Percentiles rank a stretch among this genome's conserved stretches.
phyloP scores from a whole-genome alignment of 805 yeast genomes.

The Starmerella gropengiesseri region DNA sequence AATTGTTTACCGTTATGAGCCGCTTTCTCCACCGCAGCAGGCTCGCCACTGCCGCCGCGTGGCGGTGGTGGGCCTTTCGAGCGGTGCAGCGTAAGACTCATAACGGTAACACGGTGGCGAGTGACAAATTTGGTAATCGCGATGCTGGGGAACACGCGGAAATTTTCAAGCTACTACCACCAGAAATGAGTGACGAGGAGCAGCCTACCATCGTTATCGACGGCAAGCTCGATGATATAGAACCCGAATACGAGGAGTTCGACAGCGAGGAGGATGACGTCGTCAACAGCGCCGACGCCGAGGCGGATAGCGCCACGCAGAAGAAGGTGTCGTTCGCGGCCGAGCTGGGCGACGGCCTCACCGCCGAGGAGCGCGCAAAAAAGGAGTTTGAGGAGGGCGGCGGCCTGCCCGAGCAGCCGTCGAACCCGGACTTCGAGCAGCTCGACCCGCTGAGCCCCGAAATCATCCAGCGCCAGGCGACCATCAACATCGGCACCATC shows the following conservation, averaged over 20 bases:
- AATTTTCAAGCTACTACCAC: conserved; percentile 11
- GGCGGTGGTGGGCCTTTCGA: no score
- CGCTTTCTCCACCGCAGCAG: no score
- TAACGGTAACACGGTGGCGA: conserved; percentile 4
- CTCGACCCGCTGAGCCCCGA: conserved; percentile 88
- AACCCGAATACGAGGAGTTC: conserved; percentile 37
- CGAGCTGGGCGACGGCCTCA: conserved; percentile 47
- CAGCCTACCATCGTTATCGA: conserved; percentile 74
- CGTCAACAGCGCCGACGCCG: conserved; percentile 23
- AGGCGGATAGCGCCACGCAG: conserved; percentile 18
- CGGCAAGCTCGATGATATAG: conserved; percentile 42
- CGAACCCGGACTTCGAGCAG: conserved; percentile 66
- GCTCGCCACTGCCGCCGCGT: no score
- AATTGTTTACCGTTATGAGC: no score
- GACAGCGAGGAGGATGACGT: conserved; percentile 30
- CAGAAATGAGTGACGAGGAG: conserved; percentile 20
- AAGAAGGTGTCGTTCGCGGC: conserved; percentile 69
- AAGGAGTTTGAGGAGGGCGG: conserved; percentile 96
- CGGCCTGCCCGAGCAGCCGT: conserved; percentile 94
- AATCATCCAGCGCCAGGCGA: conserved; percentile 92
- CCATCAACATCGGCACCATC: conserved; percentile 94
- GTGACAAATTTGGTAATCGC: conserved; percentile 6
- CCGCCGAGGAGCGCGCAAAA: conserved; percentile 63
- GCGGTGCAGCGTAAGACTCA: background rate
- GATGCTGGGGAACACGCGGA: conserved; percentile 6